Conservation (phyloP, 768 basidiomycete genomes). For the Boletus coccyginus region DNA sequence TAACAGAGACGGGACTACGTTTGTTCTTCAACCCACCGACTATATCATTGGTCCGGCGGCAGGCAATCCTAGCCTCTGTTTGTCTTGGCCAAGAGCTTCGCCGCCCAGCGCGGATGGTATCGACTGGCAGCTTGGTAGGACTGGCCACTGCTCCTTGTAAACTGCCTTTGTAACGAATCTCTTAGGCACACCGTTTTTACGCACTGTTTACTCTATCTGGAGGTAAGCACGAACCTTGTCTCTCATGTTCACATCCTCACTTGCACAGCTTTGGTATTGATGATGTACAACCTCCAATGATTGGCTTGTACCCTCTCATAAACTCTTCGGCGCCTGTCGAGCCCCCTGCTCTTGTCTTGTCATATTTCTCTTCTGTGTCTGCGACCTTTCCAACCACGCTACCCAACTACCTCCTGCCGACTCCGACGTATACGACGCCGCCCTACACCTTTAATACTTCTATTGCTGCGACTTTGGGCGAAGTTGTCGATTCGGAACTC, state of each 20-base stretch:
- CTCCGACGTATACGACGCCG: slow-evolving; percentile 62
- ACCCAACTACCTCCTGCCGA: slow-evolving; percentile 67
- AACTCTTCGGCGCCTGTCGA: slow-evolving; percentile 45
- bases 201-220: slow-evolving; percentile 77
- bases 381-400: slow-evolving; percentile 65
- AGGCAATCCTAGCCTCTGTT: slow-evolving; percentile 63
- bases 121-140: slow-evolving; percentile 77
- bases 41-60: slow-evolving; percentile 71
- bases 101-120: slow-evolving; percentile 70
- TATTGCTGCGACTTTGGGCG: slow-evolving; percentile 50
- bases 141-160: background rate
- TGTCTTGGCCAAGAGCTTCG: slow-evolving; percentile 70
- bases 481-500: slow-evolving; percentile 57
- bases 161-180: background rate
- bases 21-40: slow-evolving; percentile 69
- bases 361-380: slow-evolving; percentile 58
- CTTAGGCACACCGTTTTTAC: slow-evolving; percentile 61
- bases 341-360: slow-evolving; percentile 40
- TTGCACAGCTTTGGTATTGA: slow-evolving; percentile 67
- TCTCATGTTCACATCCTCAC: slow-evolving; percentile 3
- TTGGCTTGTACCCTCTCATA: slow-evolving; percentile 67
- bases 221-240: slow-evolving; percentile 42
- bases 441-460: slow-evolving; percentile 71
- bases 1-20: slow-evolving; percentile 35
- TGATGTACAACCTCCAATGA: slow-evolving; percentile 67